Base-by-base conservation (phyloP, 1,284 basidiomycete species). In the Rhodotorula sp. region DNA sequence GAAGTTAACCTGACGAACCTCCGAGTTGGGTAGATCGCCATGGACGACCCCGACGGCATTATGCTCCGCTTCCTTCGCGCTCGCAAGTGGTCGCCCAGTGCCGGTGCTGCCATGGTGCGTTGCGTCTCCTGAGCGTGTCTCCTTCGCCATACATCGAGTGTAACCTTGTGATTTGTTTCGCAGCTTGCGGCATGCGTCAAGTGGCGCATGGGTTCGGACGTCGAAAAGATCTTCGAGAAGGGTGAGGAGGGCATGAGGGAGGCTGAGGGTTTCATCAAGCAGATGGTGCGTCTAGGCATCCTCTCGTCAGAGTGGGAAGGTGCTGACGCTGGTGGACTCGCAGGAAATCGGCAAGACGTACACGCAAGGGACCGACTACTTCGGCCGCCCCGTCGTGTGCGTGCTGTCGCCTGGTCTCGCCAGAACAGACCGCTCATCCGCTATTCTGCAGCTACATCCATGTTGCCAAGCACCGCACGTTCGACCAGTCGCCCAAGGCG, bases 51-150 rank as follows among this genome's bases (percentile, higher is more conserved):
- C 4, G 71, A 75, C 53, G 58, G 52, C 34, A 75, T 73, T 27
- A 66, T 79, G 66, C 76, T 81, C 34, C 77, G 80, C 32, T 81
- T 81, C 75, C 69, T 81, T 3, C 77, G 81, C 53, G 81, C 80
- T 4, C 77, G 81, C 52, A 76, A 80, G 74, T 81, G 80, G 80
- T 78, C 80, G 55, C 76, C 78, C 1, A 74, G 75, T 22, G 79
- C 80, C 17, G 81, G 79, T 22, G 76, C 80, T 56, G 80, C 80
- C 39, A 81, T 81, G 81, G 74, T 81, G 60, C 34, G 78, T 52
- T 68, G 68, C 17, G 74, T 51, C 48, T 30, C 7, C 39, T 44
- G 39, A 10, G 2, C 27, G n/a, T n/a, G n/a, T 20, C 71, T 69
- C 6, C 76, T n/a, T 24, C n/a, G 13, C 4, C 11, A 20, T 4